Conservation (phyloP, 108 stramenopile species). For the Nitzschia sp. region DNA sequence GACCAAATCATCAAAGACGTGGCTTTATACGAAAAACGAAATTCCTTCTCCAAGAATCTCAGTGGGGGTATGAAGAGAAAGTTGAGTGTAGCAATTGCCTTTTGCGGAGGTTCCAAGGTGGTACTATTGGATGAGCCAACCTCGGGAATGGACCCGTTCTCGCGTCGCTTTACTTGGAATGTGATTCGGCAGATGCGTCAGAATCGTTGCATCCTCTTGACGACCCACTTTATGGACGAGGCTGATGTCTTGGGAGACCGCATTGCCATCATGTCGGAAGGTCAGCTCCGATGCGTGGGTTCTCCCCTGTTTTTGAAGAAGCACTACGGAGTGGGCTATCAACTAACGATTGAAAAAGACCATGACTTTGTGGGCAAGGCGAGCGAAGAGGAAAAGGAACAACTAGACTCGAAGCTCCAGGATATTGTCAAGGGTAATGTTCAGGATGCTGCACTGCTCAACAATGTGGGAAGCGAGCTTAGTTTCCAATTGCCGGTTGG, state of each 20-base stretch:
- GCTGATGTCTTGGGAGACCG: constrained; percentile 92
- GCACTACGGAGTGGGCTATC: constrained; percentile 90
- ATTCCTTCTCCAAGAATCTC: constrained; percentile 77
- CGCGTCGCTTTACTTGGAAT: constrained; percentile 86
- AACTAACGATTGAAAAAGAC: constrained; percentile 78
- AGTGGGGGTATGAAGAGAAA: constrained; percentile 91
- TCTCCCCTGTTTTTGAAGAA: constrained; percentile 92
- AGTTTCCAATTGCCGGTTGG: constrained; percentile 89
- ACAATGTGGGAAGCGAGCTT: constrained; percentile 94
- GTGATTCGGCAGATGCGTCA: constrained; percentile 75
- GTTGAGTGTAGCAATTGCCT: constrained; percentile 86
- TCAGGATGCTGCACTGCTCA: constrained; percentile 63
- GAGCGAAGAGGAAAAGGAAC: neutral
- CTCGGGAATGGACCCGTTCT: constrained; percentile 80
- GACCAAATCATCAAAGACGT: constrained; percentile 74
- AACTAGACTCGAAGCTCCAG: constrained; percentile 23
- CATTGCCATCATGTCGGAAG: constrained; percentile 96
- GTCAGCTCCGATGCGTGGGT: constrained; percentile 86
- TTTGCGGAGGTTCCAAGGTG: constrained; percentile 68
- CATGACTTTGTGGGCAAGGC: constrained; percentile 7
- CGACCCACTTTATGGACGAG: constrained; percentile 98
- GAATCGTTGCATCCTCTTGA: constrained; percentile 88
- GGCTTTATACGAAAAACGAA: constrained; percentile 72
- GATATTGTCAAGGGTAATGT: constrained; percentile 70
- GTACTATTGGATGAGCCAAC: constrained; percentile 40